Evolutionary conservation across 2,329 filamentous ascomycete species (phyloP).

Genomic region (Nemania sp.): DNA sequence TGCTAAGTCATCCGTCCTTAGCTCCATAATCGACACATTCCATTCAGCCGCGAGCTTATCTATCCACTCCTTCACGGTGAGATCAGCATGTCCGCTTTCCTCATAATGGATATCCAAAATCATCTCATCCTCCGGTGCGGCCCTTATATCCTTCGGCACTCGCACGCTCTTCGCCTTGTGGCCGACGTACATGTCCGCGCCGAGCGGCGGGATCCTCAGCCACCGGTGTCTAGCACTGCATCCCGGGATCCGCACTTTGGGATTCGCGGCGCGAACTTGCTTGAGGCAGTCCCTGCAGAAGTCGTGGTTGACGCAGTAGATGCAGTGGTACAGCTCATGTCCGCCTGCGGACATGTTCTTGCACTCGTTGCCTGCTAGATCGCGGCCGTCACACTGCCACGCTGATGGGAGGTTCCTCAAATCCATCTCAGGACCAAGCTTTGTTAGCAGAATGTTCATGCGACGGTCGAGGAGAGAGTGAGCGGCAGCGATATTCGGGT

Average conservation of each 20-base stretch:
- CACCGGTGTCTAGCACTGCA: conserved; percentile 29
- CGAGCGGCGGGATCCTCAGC: conserved; percentile 20
- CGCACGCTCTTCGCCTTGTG: conserved; percentile 11
- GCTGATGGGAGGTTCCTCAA: background rate
- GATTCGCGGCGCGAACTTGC: conserved; percentile 17
- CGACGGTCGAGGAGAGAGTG: background rate
- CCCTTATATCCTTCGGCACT: conserved; percentile 6
- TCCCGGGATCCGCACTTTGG: conserved; percentile 1
- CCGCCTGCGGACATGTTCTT: background rate
- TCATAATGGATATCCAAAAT: conserved; percentile 18
- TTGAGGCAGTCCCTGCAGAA: conserved; percentile 28
- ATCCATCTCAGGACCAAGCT: background rate
- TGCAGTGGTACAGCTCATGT: conserved; percentile 25
- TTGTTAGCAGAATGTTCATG: background rate
- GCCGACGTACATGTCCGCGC: conserved; percentile 22
- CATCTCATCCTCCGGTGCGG: background rate
- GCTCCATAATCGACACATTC: conserved; percentile 17
- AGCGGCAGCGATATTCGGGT: background rate
- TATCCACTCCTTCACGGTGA: conserved; percentile 25
- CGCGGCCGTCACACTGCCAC: conserved; percentile 2
- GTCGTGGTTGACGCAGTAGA: conserved; percentile 26
- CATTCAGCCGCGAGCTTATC: conserved; percentile 23
- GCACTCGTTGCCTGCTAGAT: conserved; percentile 3
- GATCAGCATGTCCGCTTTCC: conserved; percentile 14
- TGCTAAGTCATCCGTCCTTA: no score